phyloP scores from a whole-genome alignment of 306 rosid species.

The Mimosa bimucronata region DNA sequence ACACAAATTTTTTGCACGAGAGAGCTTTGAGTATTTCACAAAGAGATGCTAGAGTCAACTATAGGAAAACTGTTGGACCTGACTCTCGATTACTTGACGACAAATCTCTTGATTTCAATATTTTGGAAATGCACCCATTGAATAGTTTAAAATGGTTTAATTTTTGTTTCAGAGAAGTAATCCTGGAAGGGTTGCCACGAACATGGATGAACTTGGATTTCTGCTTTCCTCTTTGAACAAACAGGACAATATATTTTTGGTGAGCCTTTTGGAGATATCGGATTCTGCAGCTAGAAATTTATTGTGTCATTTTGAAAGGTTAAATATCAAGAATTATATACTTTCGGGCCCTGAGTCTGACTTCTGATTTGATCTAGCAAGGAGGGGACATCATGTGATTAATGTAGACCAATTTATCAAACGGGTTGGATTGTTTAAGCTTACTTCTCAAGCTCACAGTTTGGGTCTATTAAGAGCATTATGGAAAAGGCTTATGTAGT shows the following conservation, averaged over 20 bases:
- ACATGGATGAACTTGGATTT: slow-evolving; percentile 65
- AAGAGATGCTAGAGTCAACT: slow-evolving; percentile 95
- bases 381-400: slow-evolving; percentile 83
- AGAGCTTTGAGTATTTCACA: slow-evolving; percentile 91
- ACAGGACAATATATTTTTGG: slow-evolving; percentile 49
- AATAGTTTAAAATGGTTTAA: slow-evolving; percentile 82
- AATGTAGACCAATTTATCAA: slow-evolving; percentile 56
- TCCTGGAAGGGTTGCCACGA: slow-evolving; percentile 57
- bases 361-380: slow-evolving; percentile 69
- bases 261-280: slow-evolving; percentile 61
- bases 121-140: slow-evolving; percentile 71
- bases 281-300: slow-evolving; percentile 61
- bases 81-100: slow-evolving; percentile 78
- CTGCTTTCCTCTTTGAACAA: slow-evolving; percentile 59
- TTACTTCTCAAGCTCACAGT: slow-evolving; percentile 41
- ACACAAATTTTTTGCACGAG: slow-evolving; percentile 72
- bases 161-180: slow-evolving; percentile 88
- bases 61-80: slow-evolving; percentile 96
- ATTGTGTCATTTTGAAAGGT: slow-evolving; percentile 83
- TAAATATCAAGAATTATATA: slow-evolving; percentile 66
- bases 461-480: slow-evolving; percentile 49
- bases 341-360: slow-evolving; percentile 65
- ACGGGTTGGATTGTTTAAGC: slow-evolving; percentile 51
- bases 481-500: slow-evolving; percentile 56
- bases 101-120: slow-evolving; percentile 60